A percentile compares a stretch with the other conserved stretches of the same genome.
Evolutionary conservation across 2,329 filamentous ascomycete species (phyloP).

Genomic region (Fusarium anguioides): DNA sequence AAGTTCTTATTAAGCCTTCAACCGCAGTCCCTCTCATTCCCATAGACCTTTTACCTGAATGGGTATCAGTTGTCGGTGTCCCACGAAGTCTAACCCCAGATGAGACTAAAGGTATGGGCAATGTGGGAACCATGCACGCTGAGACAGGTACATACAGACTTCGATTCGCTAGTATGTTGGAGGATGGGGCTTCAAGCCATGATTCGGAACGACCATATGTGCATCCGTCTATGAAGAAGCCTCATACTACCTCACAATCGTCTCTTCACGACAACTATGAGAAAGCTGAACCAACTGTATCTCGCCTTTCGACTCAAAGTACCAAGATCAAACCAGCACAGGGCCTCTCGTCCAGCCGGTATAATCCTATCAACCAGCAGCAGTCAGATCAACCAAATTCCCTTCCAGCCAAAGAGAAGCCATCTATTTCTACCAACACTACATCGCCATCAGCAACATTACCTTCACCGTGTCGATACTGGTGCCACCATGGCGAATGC

Average conservation of each 20-base stretch:
- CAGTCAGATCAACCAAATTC: neutral
- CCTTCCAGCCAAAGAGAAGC: neutral
- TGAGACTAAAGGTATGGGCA: constrained; percentile 53
- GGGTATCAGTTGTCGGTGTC: constrained; percentile 57
- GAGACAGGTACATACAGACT: constrained; percentile 36
- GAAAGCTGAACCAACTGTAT: neutral
- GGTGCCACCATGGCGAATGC: constrained; percentile 62
- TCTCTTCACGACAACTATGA: neutral
- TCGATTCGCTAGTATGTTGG: constrained; percentile 18
- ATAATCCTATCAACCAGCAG: constrained; percentile 26
- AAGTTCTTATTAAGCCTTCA: constrained; percentile 43
- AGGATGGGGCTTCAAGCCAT: constrained; percentile 6
- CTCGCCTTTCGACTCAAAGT: neutral
- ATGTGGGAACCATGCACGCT: constrained; percentile 50
- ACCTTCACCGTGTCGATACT: constrained; percentile 53
- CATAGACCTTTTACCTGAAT: constrained; percentile 61
- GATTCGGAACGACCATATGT: constrained; percentile 1
- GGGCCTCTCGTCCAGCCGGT: constrained; percentile 32
- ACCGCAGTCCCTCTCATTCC: constrained; percentile 65
- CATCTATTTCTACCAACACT: neutral
- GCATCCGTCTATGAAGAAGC: neutral
- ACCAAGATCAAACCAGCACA: constrained; percentile 2
- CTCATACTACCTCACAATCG: neutral
- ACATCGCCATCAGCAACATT: neutral
- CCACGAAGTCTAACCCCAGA: constrained; percentile 55